Evolutionary conservation across 2,329 filamentous ascomycete genomes (phyloP).

Genomic region (Epichloe gansuensis): DNA sequence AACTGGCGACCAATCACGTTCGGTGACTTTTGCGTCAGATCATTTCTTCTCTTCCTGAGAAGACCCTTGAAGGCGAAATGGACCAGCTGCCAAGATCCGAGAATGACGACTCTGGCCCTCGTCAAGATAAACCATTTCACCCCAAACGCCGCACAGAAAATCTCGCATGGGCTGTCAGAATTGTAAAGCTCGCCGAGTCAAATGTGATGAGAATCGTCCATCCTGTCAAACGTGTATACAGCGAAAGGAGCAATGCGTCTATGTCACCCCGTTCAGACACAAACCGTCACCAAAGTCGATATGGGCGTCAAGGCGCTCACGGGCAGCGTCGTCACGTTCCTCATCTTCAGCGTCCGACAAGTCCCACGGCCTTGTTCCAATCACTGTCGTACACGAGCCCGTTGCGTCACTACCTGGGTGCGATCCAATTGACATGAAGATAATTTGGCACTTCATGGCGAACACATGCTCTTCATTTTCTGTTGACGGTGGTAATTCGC

Average conservation of each 20-base stretch:
- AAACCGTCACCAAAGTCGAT: constrained; percentile 3
- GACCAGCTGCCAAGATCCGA: not conserved
- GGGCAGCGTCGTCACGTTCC: constrained; percentile 2
- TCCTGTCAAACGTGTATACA: constrained; percentile 35
- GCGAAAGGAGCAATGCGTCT: constrained; percentile 35
- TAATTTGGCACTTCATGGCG: constrained; percentile 42
- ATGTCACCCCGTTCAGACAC: constrained; percentile 17
- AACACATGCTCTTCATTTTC: constrained; percentile 34
- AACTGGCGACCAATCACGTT: no score
- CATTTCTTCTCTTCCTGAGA: no score
- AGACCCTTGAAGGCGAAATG: not conserved
- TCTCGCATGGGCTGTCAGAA: constrained; percentile 39
- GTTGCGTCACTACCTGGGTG: not conserved
- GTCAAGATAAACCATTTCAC: constrained; percentile 16
- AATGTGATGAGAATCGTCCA: constrained; percentile 40
- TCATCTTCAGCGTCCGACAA: not conserved
- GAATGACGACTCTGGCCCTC: not conserved
- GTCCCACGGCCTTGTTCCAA: not conserved
- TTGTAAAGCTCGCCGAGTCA: constrained; percentile 43
- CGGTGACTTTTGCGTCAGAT: no score
- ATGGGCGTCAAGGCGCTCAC: not conserved
- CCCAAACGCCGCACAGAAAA: constrained; percentile 41
- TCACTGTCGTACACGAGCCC: constrained; percentile 11
- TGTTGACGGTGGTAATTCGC: constrained; percentile 21
- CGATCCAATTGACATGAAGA: constrained; percentile 34